These are phyloP conservation scores for Raffaelea deltoideospora DNA, from an alignment of 2,329 filamentous ascomycete genomes.

Conservation along the genomic window DNA sequence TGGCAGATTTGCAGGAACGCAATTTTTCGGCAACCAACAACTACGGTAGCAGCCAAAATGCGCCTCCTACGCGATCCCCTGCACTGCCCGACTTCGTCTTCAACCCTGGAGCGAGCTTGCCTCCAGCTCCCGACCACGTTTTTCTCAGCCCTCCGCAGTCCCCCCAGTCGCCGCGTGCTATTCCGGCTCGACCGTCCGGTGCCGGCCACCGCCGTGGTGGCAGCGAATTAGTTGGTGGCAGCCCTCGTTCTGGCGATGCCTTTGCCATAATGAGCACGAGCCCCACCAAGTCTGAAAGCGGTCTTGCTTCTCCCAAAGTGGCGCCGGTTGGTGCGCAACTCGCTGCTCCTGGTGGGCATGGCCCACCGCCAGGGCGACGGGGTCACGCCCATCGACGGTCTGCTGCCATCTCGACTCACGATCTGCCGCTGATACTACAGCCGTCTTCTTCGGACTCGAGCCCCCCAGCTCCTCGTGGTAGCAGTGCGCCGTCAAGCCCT, in stretches of 20 bases:
- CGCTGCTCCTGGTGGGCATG: conserved; percentile 10
- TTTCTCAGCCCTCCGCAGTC: conserved; percentile 40
- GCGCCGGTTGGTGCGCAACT: not conserved
- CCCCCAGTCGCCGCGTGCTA: conserved; percentile 31
- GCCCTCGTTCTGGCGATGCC: conserved; percentile 39
- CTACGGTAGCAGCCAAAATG: too few relatives aligned
- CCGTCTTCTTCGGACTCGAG: conserved; percentile 36
- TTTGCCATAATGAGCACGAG: conserved; percentile 52
- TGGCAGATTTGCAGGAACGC: conserved; percentile 27
- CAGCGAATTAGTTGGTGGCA: conserved; percentile 77
- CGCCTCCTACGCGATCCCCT: conserved; percentile 21
- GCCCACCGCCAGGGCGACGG: conserved; percentile 28
- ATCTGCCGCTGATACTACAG: conserved; percentile 56
- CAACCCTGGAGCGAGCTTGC: conserved; percentile 22
- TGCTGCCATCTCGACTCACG: conserved; percentile 67
- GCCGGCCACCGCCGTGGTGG: conserved; percentile 68
- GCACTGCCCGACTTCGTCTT: conserved; percentile 40
- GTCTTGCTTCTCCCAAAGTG: conserved; percentile 40
- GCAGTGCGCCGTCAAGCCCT: conserved; percentile 50
- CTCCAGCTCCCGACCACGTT: conserved; percentile 18
- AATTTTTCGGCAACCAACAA: conserved; percentile 4
- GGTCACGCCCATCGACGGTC: conserved; percentile 74
- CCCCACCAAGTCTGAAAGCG: conserved; percentile 48
- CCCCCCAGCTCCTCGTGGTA: conserved; percentile 36
- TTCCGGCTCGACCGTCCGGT: conserved; percentile 39